These are phyloP conservation scores for Novymonas esmeraldas DNA, from an alignment of 208 protist genomes.

Conservation along the genomic window DNA sequence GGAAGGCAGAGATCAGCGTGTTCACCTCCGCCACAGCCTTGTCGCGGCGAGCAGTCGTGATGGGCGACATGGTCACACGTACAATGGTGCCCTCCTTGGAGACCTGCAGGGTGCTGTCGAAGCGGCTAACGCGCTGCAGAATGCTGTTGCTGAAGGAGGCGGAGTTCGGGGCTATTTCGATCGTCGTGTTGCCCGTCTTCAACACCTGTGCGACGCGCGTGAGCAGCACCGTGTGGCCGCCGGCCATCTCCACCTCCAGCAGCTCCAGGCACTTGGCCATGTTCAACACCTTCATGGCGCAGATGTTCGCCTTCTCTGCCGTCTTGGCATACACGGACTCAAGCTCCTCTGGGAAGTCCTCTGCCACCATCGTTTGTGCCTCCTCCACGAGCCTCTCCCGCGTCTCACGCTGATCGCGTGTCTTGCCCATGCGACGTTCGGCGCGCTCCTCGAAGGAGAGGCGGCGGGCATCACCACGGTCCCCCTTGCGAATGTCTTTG, in stretches of 20 bases:
- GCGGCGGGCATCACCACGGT: constrained; percentile 73
- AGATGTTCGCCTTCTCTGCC: constrained; percentile 77
- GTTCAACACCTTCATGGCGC: constrained; percentile 87
- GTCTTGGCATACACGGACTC: constrained; percentile 59
- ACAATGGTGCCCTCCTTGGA: constrained; percentile 73
- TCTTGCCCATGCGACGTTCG: constrained; percentile 78
- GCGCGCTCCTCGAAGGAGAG: constrained; percentile 87
- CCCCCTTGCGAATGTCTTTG: constrained; percentile 73
- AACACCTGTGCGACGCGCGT: constrained; percentile 79
- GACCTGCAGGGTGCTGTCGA: constrained; percentile 75
- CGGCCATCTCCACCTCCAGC: constrained; percentile 71
- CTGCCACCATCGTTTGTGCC: constrained; percentile 60
- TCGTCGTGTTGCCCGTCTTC: constrained; percentile 56
- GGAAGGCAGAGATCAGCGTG: constrained; percentile 44
- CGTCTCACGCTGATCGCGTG: constrained; percentile 53
- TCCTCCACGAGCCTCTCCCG: constrained; percentile 75
- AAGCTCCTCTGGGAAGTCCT: constrained; percentile 82
- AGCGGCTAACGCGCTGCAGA: constrained; percentile 73
- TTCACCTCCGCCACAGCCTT: constrained; percentile 65
- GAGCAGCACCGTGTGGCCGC: constrained; percentile 65
- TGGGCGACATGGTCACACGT: constrained; percentile 62
- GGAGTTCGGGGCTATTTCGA: constrained; percentile 73
- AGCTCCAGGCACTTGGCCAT: constrained; percentile 88
- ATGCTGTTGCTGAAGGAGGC: constrained; percentile 53
- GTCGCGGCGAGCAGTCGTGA: constrained; percentile 76